Conservation (phyloP, 1,284 basidiomycete genomes). For the Apiotrichum domesticum region DNA sequence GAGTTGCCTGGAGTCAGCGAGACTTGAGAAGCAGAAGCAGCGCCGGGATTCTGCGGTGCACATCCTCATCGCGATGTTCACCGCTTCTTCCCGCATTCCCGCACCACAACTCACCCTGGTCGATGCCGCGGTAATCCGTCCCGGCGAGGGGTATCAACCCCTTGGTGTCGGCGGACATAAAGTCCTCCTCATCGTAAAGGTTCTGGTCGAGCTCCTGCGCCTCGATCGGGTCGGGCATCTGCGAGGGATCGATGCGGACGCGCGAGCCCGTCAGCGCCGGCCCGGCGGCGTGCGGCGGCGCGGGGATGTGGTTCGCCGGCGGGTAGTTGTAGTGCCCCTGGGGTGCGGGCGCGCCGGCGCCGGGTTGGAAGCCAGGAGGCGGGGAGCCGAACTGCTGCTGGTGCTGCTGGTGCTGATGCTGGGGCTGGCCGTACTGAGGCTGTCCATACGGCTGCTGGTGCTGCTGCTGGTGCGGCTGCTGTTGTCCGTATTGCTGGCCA, state of each 20-base stretch:
- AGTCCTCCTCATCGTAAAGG: constrained; percentile 72
- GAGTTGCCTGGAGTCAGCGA: constrained; percentile 55
- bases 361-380: constrained; percentile 7
- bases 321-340: constrained; percentile 18
- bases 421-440: not conserved
- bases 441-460: constrained; percentile 4
- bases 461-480: constrained; percentile 11
- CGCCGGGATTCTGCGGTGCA: not conserved
- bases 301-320: constrained; percentile 54
- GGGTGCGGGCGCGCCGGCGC: constrained; percentile 5
- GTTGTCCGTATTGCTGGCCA: constrained; percentile 14
- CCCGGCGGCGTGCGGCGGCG: constrained; percentile 75
- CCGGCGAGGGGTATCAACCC: constrained; percentile 74
- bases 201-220: constrained; percentile 76
- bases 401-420: constrained; percentile 10
- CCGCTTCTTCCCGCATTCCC: too few relatives aligned
- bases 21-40: not conserved
- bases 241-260: constrained; percentile 78
- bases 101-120: constrained; percentile 64
- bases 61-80: too few relatives aligned
- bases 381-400: not conserved
- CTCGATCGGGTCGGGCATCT: constrained; percentile 87
- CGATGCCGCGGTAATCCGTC: constrained; percentile 80
- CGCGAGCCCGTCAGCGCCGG: constrained; percentile 60
- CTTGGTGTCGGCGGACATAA: constrained; percentile 66